Conservation (phyloP, 441 rosid genomes). For the Mallotus repandus region DNA sequence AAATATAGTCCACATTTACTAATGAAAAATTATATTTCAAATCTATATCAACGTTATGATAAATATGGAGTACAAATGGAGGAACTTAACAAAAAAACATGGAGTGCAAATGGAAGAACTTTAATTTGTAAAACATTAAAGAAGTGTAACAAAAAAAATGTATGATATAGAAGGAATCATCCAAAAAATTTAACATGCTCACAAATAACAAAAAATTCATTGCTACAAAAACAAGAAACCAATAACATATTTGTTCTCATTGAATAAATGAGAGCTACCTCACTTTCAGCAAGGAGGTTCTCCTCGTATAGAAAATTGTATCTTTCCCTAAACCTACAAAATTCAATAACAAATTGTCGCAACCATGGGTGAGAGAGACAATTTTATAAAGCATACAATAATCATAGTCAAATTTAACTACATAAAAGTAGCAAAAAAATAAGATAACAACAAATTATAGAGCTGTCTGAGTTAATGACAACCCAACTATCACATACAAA, state of each 20-base stretch:
- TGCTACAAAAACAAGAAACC: not conserved
- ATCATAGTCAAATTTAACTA: not conserved
- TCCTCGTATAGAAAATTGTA: constrained; percentile 65
- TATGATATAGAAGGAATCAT: too few species aligned
- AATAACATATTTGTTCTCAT: not conserved
- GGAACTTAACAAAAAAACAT: too few species aligned
- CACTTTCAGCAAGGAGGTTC: constrained; percentile 70
- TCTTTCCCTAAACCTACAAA: constrained; percentile 71
- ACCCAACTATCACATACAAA: not conserved
- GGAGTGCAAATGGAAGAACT: too few species aligned
- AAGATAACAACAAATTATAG: not conserved
- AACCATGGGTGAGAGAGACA: not conserved
- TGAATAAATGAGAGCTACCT: constrained; percentile 41
- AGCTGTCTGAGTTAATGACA: not conserved
- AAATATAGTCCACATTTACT: constrained; percentile 56
- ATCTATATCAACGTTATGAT: constrained; percentile 38
- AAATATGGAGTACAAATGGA: too few species aligned
- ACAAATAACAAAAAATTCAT: too few species aligned
- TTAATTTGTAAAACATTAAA: too few species aligned
- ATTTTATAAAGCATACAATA: not conserved
- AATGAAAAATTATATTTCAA: constrained; percentile 27
- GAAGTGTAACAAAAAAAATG: too few species aligned
- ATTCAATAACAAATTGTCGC: constrained; percentile 3
- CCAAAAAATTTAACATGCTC: too few species aligned
- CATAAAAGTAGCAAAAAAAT: not conserved